A percentile compares a stretch with the other conserved stretches of the same genome.
These are phyloP conservation scores for Candida tetrigidarum DNA, from an alignment of 1,139 yeast species.

Conservation along the genomic window DNA sequence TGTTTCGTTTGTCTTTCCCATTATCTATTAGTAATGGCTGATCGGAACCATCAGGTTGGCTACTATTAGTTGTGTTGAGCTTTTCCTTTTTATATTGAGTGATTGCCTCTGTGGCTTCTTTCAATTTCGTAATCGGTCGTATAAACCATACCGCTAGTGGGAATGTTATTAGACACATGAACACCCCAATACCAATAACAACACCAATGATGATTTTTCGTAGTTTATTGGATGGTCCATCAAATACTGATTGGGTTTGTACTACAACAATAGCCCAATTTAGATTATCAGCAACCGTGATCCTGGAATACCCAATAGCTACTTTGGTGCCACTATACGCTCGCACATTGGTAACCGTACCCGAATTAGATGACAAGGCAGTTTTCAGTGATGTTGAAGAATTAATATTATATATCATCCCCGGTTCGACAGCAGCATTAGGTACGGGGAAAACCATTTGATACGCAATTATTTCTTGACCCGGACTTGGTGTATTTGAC, in stretches of 20 bases:
- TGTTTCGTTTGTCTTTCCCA: slow-evolving; percentile 26
- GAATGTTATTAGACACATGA: slow-evolving; percentile 74
- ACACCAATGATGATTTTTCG: slow-evolving; percentile 77
- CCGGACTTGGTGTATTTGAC: slow-evolving; percentile 5
- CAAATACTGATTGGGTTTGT: slow-evolving; percentile 61
- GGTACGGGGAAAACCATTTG: slow-evolving; percentile 40
- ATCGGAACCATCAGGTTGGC: background rate
- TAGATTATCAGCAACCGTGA: slow-evolving; percentile 44
- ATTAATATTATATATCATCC: slow-evolving; percentile 31
- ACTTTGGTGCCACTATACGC: slow-evolving; percentile 48
- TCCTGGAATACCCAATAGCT: slow-evolving; percentile 74
- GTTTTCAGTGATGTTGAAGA: slow-evolving; percentile 39
- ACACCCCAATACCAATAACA: slow-evolving; percentile 77
- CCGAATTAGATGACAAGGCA: slow-evolving; percentile 43
- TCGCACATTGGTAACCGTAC: slow-evolving; percentile 51
- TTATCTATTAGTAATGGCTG: slow-evolving; percentile 2
- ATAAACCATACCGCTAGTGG: slow-evolving; percentile 88
- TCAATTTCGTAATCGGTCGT: slow-evolving; percentile 78
- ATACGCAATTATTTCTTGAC: slow-evolving; percentile 31
- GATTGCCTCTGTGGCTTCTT: slow-evolving; percentile 78
- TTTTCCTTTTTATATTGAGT: slow-evolving; percentile 38
- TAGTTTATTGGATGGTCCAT: slow-evolving; percentile 64
- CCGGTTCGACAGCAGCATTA: slow-evolving; percentile 22
- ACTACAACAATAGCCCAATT: slow-evolving; percentile 82
- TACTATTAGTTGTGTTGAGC: slow-evolving; percentile 13